Evolutionary conservation across 345 rosid species (phyloP), one percentile per base, ranked within the genome.

Genomic region (Citrus trifoliata): DNA sequence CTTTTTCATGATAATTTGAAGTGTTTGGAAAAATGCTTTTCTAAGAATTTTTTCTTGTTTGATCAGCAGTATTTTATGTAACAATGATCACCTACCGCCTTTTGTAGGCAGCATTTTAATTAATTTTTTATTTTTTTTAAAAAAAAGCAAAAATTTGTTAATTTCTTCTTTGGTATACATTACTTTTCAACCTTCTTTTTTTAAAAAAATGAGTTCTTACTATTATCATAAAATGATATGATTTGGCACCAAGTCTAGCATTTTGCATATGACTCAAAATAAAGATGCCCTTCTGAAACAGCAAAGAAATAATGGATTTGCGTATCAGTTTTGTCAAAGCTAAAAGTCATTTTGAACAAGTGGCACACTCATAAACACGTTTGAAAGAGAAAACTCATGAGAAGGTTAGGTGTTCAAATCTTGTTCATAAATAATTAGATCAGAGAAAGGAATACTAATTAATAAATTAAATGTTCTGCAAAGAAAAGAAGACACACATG

Each of bases 401-500:
- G 27, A 24, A 33, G 61, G 21, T 48, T 51, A 27, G 60, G 38
- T 48, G 73, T 70, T 70, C 60, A 70, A 70, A 46, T 48, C 35
- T 27, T 27, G 72, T 3, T 16, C 32, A 24, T 10, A 32, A 40
- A 35, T 60, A 61, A 58, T 69, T 12, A 48, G 24, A 42, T 60
- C 33, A 55, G 13, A 21, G 35, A 21, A 9, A 65, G 55, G 0
- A 28, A 37, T 76, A 25, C 28, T 30, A 70, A 72, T 51, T 16
- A 53, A 53, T 53, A 18, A 53, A 53, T 53, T 7, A 53, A 32
- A 24, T 67, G 66, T 33, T 53, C 4, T 62, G 22, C n/a, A 10
- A 18, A 25, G 6, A 60, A 46, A 67, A 82, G 67, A 63, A 71
- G 81, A 84, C 85, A 84, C 84, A 78, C 78, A 75, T 32, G 24